Percentiles rank a stretch among this genome's conserved stretches.
Evolutionary conservation across 2,329 filamentous ascomycete genomes (phyloP).

Genomic region (Monascus ruber): DNA sequence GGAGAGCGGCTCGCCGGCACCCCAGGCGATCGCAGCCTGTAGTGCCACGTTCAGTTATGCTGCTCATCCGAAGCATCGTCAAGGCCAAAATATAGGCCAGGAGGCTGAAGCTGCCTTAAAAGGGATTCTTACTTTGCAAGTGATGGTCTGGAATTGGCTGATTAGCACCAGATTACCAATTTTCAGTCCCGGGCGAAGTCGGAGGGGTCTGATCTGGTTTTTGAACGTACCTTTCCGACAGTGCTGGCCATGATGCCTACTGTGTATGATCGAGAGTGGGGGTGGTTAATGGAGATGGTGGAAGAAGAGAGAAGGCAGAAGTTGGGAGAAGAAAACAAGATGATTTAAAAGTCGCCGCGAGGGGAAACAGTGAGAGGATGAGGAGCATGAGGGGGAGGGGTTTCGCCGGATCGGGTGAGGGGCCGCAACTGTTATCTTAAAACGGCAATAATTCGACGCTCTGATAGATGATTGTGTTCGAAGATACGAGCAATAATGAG

Average conservation of each 20-base stretch:
- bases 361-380: no score
- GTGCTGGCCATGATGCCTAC: conserved; percentile 40
- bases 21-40: conserved; percentile 91
- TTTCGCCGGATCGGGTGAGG: no score
- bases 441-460: no score
- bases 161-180: conserved; percentile 5
- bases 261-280: not conserved
- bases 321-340: not conserved
- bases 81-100: no score
- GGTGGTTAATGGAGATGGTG: conserved; percentile 1
- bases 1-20: conserved; percentile 76
- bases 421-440: no score
- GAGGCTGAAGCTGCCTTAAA: no score
- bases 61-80: not conserved
- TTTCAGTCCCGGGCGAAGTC: conserved; percentile 5
- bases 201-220: not conserved
- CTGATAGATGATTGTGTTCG: no score
- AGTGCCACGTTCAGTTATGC: conserved; percentile 10
- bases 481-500: no score
- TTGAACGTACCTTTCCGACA: conserved; percentile 42
- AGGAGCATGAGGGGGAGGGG: no score
- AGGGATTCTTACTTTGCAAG: conserved; percentile 55
- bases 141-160: conserved; percentile 58
- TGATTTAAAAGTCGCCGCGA: not conserved
- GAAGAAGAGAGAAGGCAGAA: not conserved